Conservation (phyloP, 257 asterid genomes). For the Echites panduratus region DNA sequence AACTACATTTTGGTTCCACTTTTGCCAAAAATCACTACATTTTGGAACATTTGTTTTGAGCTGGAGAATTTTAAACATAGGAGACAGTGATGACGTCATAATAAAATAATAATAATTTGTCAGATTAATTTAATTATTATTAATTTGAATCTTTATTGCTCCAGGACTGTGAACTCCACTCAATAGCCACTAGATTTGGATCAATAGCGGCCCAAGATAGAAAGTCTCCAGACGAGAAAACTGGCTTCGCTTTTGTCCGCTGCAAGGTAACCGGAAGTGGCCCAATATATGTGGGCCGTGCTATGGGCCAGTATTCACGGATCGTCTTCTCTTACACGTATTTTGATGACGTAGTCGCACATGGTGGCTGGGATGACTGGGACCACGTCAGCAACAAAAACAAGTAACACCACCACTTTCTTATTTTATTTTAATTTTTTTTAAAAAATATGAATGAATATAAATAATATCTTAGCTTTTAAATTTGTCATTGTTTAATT, state of each 20-base stretch:
- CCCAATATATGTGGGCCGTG: constrained; percentile 80
- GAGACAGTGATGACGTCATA: too few relatives aligned
- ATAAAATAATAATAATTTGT: too few relatives aligned
- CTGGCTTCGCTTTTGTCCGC: constrained; percentile 67
- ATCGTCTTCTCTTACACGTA: constrained; percentile 66
- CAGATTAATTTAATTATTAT: too few relatives aligned
- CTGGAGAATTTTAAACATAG: too few relatives aligned
- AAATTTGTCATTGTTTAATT: neutral
- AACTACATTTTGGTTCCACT: too few relatives aligned
- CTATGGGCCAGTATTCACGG: constrained; percentile 86
- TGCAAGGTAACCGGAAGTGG: constrained; percentile 75
- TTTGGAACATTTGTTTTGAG: too few relatives aligned
- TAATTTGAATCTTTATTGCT: neutral
- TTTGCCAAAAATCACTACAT: too few relatives aligned
- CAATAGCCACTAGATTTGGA: constrained; percentile 74
- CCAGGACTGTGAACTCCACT: constrained; percentile 76
- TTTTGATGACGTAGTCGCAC: constrained; percentile 71
- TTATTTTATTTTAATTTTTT: neutral
- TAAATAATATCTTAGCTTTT: neutral
- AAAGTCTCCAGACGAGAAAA: constrained; percentile 46
- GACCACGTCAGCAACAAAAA: constrained; percentile 71
- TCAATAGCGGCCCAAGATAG: constrained; percentile 84
- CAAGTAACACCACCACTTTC: constrained; percentile 31
- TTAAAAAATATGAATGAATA: too few relatives aligned
- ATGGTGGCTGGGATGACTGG: constrained; percentile 97